Base-by-base conservation (phyloP, 306 rosid species). In the Senna siamea region DNA sequence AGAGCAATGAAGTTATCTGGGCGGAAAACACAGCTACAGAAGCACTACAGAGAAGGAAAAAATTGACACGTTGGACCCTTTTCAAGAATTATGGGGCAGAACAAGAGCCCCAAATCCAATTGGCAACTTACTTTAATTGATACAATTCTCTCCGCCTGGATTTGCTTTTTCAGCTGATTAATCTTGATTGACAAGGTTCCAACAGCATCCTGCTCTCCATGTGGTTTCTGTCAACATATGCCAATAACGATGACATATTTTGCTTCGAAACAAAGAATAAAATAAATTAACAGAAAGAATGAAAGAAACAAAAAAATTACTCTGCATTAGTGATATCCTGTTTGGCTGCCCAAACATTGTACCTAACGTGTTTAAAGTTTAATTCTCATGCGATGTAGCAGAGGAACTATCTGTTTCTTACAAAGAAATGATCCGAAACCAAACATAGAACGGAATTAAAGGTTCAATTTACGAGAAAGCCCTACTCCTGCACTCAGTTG, bases 151-250 rank as follows among this genome's bases (percentile, higher is more conserved):
- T 88, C 93, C 13, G 80, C 86, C 74, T 88, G 93, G 78, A 94
- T 88, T 89, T 94, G 86, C 87, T 74, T 85, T 83, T 79, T 87
- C 41, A 91, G 85, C 73, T 86, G 87, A 79, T 87, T 81, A 78
- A 94, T 87, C 87, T 87, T 89, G 77, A 50, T n/a, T 30, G 76
- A 57, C 89, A 91, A 87, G 76, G 71, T 61, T 71, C 75, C 90
- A 62, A 69, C 38, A 60, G 13, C 83, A 77, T 81, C 87, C 41
- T 80, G 69, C 13, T 87, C 91, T 69, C 86, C 90, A 41, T 52
- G 55, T 38, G 68, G 77, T 72, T 76, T 77, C 88, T 80, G 88
- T 54, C 46, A 72, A 78, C 52, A 75, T 52, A 78, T 28, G 56
- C 2, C 2, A 74, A 50, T 44, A 69, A 35, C 51, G 1, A 41